phyloP scores from a whole-genome alignment of 768 basidiomycete species.

The Hemileccinum rubropunctum region DNA sequence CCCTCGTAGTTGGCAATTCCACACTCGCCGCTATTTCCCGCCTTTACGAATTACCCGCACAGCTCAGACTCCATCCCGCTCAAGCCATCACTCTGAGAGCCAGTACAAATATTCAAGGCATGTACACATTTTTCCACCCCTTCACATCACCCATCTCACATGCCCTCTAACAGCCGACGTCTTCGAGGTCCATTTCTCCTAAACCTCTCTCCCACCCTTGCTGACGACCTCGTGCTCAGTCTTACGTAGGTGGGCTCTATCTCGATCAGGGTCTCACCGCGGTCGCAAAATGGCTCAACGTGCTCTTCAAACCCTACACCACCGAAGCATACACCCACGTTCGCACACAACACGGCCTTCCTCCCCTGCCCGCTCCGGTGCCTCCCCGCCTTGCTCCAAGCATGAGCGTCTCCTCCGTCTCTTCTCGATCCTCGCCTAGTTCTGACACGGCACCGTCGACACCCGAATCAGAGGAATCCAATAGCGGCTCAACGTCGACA shows the following conservation, averaged over 20 bases:
- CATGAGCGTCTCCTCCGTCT: slow-evolving; percentile 19
- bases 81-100: slow-evolving; percentile 70
- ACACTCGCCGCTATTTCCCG: slow-evolving; percentile 71
- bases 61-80: slow-evolving; percentile 63
- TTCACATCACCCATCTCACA: not conserved
- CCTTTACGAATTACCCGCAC: slow-evolving; percentile 60
- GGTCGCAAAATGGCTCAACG: slow-evolving; percentile 57
- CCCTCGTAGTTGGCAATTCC: slow-evolving; percentile 69
- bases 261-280: slow-evolving; percentile 61
- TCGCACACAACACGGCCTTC: slow-evolving; percentile 65
- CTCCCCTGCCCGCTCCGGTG: slow-evolving; percentile 36
- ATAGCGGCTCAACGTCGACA: not conserved
- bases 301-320: slow-evolving; percentile 63
- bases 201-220: not conserved
- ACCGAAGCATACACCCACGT: slow-evolving; percentile 59
- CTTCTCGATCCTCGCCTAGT: not conserved
- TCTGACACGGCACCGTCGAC: not conserved
- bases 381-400: slow-evolving; percentile 19
- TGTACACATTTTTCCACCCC: slow-evolving; percentile 11
- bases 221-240: slow-evolving; percentile 37
- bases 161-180: slow-evolving; percentile 56
- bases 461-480: not conserved
- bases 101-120: slow-evolving; percentile 73
- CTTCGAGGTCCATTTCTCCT: slow-evolving; percentile 57
- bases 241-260: slow-evolving; percentile 79